Evolutionary conservation across 495 filamentous ascomycete species (phyloP).

Genomic region (Talaromyces adpressus): DNA sequence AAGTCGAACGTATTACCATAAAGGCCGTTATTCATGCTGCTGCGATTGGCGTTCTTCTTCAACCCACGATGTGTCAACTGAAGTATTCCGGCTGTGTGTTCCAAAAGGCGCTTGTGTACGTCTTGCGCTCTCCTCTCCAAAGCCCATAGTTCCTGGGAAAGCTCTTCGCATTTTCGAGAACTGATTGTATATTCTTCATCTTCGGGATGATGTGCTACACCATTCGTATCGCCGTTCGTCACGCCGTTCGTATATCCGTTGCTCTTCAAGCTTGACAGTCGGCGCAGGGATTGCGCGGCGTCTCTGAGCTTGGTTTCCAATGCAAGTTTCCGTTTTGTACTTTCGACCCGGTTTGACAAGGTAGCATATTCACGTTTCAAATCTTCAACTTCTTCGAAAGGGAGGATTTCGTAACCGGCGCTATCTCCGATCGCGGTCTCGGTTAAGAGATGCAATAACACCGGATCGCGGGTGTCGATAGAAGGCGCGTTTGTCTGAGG

Average conservation of each 20-base stretch:
- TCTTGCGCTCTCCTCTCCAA: constrained; percentile 67
- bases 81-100: constrained; percentile 86
- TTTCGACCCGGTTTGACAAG: constrained; percentile 67
- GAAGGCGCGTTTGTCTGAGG: constrained; percentile 29
- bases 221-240: constrained; percentile 15
- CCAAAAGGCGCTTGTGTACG: constrained; percentile 64
- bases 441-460: constrained; percentile 77
- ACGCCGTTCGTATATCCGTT: constrained; percentile 37
- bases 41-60: constrained; percentile 35
- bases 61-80: constrained; percentile 74
- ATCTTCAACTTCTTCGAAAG: constrained; percentile 82
- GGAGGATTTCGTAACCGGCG: constrained; percentile 72
- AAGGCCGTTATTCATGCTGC: constrained; percentile 10
- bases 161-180: constrained; percentile 75
- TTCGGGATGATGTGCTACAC: constrained; percentile 38
- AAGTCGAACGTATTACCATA: constrained; percentile 52
- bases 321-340: constrained; percentile 71
- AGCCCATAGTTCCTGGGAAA: constrained; percentile 70
- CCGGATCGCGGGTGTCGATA: constrained; percentile 46
- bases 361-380: constrained; percentile 77
- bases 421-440: constrained; percentile 90
- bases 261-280: constrained; percentile 57
- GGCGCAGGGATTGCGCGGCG: constrained; percentile 77
- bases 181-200: constrained; percentile 70
- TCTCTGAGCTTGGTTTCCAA: constrained; percentile 91